Base-by-base conservation (phyloP, 352 stramenopile species). In the Elongisporangium anandrum region DNA sequence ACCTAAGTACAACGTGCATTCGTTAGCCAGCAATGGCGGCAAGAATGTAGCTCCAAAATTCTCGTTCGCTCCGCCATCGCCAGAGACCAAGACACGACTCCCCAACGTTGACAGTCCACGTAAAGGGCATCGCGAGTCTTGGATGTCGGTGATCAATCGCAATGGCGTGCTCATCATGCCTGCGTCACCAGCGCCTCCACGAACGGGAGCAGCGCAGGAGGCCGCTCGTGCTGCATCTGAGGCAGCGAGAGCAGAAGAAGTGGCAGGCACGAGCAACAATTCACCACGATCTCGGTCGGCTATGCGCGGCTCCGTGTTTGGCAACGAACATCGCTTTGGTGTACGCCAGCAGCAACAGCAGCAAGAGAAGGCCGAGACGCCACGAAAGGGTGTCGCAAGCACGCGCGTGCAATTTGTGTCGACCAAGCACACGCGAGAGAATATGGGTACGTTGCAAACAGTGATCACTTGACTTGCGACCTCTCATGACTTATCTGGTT, bases 111-210 rank as follows among this genome's bases (percentile, higher is more conserved):
- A 76, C 50, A 84, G 62, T 50, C 76, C 83, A 23, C 73, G 68
- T 0, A 73, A 73, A 38, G 79, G 81, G 38, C 79, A 87, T 48
- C 85, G 85, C 13, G 85, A 91, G 54, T 92, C 85, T 23, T 94
- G 85, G 85, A 54, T 94, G 20, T 91, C 80, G 3, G 77, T 85
- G 5, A 91, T 94, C 60, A 90, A 94, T 55, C 81, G 73, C 57
- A 92, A 94, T 34, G 85, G 83, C n/a, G 75, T 94, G 13, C 59
- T 94, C 13, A 60, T 93, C 51, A 88, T 90, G 76, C 81, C 83
- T 0, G 55, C 75, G 16, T 87, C 79, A 0, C 75, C 78, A 6
- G 21, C 38, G 16, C 59, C 60, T 15, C 64, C 59, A 21, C 54
- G 19, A 8, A 29, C 19, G 9, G 51, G 26, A 9, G 19, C 19